Evolutionary conservation across 1,139 yeast species (phyloP).

Genomic region (Geotrichum carabidarum): DNA sequence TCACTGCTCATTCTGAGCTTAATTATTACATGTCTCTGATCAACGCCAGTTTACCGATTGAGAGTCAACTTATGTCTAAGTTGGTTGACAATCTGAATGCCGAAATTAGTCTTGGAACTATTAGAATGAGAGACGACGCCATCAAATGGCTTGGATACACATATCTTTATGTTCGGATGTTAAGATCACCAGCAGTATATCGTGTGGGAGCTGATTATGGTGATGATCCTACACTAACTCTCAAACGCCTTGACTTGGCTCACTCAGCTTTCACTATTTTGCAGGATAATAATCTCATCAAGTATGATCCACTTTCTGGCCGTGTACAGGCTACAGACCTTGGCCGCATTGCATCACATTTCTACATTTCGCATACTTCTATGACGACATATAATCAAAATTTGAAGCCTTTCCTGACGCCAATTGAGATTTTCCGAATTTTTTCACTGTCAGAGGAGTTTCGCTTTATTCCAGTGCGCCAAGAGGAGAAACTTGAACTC

Average conservation of each 20-base stretch:
- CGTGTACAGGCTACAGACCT: conserved; percentile 58
- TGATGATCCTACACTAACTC: conserved; percentile 45
- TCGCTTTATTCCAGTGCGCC: conserved; percentile 73
- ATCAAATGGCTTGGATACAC: conserved; percentile 75
- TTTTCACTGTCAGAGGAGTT: conserved; percentile 85
- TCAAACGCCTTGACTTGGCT: conserved; percentile 60
- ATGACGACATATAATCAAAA: conserved; percentile 56
- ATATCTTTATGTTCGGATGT: conserved; percentile 77
- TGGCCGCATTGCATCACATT: conserved; percentile 83
- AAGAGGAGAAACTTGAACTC: conserved; percentile 79
- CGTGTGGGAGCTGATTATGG: conserved; percentile 66
- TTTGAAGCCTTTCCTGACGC: conserved; percentile 59
- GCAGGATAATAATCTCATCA: conserved; percentile 50
- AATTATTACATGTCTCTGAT: conserved; percentile 84
- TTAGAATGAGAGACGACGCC: conserved; percentile 59
- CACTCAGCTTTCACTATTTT: conserved; percentile 71
- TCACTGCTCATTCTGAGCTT: conserved; percentile 79
- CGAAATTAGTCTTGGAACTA: conserved; percentile 72
- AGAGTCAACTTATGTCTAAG: conserved; percentile 71
- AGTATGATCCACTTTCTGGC: conserved; percentile 53
- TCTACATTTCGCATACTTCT: conserved; percentile 72
- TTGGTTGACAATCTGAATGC: conserved; percentile 79
- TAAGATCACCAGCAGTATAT: conserved; percentile 64
- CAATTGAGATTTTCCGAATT: conserved; percentile 69
- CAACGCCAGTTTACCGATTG: conserved; percentile 88